Evolutionary conservation across 140 eudicot genomes (phyloP).

Genomic region (Flaveria floridana): DNA sequence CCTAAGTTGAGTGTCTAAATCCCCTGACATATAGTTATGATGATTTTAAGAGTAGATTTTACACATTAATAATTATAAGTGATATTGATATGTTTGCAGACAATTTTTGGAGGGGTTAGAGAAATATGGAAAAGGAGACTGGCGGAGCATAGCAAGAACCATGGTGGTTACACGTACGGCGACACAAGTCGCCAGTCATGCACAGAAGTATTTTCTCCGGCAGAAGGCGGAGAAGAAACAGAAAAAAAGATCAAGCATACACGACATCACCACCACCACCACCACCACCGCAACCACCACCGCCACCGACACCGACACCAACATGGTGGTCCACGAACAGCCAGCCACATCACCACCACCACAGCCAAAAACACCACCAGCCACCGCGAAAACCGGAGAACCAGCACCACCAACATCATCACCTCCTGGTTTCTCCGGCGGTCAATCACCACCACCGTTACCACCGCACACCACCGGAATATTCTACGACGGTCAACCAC

Average conservation of each 20-base stretch:
- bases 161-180: constrained; percentile 6
- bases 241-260: constrained; percentile 13
- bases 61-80: too few relatives aligned
- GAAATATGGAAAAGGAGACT: constrained; percentile 7
- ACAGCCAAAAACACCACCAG: not conserved
- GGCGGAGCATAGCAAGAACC: constrained; percentile 7
- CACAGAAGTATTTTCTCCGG: constrained; percentile 14
- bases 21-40: too few relatives aligned
- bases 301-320: not conserved
- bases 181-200: constrained; percentile 15
- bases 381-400: not conserved
- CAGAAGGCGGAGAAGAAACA: not conserved
- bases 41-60: too few relatives aligned
- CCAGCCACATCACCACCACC: not conserved
- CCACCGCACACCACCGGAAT: not conserved
- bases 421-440: not conserved
- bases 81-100: not conserved
- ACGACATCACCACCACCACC: constrained; percentile 2
- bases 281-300: not conserved
- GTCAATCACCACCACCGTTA: not conserved
- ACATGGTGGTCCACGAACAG: not conserved
- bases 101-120: not conserved
- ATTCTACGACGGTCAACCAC: not conserved
- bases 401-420: not conserved
- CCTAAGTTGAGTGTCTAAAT: too few relatives aligned